Percentiles rank a stretch among this genome's conserved stretches.
These are phyloP conservation scores for Yamadazyma trypodendri DNA, from an alignment of 1,139 yeast genomes.

Conservation along the genomic window DNA sequence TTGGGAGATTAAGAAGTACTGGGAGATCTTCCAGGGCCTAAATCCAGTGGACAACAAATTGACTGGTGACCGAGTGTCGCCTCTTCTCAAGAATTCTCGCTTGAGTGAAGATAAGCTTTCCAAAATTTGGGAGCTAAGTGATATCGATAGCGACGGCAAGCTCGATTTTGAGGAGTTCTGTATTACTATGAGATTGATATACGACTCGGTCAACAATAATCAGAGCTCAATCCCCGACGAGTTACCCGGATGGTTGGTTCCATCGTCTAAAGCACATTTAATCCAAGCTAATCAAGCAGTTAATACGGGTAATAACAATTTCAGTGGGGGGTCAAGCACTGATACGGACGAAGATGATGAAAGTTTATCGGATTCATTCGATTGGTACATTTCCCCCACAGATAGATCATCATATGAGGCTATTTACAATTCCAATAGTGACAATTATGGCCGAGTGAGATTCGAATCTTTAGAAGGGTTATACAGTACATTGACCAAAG, in stretches of 20 bases:
- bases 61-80: constrained; percentile 80
- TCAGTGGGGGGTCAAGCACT: constrained; percentile 39
- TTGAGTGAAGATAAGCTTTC: constrained; percentile 73
- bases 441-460: constrained; percentile 77
- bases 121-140: constrained; percentile 88
- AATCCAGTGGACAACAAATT: constrained; percentile 76
- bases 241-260: constrained; percentile 89
- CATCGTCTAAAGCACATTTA: constrained; percentile 81
- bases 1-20: constrained; percentile 92
- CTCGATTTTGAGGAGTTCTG: constrained; percentile 97
- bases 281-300: constrained; percentile 79
- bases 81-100: constrained; percentile 86
- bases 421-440: constrained; percentile 73
- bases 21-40: constrained; percentile 94
- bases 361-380: constrained; percentile 67
- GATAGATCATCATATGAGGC: constrained; percentile 79
- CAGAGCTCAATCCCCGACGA: constrained; percentile 60
- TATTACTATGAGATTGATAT: constrained; percentile 92
- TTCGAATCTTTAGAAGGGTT: constrained; percentile 71
- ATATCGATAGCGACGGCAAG: constrained; percentile 86
- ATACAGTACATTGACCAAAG: constrained; percentile 64
- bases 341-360: constrained; percentile 57
- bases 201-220: constrained; percentile 83
- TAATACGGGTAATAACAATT: constrained; percentile 27
- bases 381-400: constrained; percentile 94